These are phyloP conservation scores for Hyaloscypha hepaticicola DNA, from an alignment of 495 filamentous ascomycete genomes.

Conservation along the genomic window DNA sequence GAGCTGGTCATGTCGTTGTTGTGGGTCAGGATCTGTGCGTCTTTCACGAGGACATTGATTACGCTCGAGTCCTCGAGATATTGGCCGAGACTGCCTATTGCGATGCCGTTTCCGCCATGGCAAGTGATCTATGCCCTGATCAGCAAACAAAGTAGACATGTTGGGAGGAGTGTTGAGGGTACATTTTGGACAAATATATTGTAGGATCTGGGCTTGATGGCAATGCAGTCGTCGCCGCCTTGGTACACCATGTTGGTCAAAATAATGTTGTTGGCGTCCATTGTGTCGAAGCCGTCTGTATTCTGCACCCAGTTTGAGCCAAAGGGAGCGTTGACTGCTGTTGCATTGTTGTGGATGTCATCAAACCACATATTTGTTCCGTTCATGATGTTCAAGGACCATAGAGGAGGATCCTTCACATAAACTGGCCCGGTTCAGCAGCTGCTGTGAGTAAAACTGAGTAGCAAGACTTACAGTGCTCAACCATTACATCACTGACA, in stretches of 20 bases:
- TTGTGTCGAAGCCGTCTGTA: slow-evolving; percentile 59
- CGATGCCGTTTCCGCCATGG: slow-evolving; percentile 55
- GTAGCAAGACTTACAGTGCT: slow-evolving; percentile 39
- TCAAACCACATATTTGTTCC: slow-evolving; percentile 54
- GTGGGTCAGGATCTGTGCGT: slow-evolving; percentile 46
- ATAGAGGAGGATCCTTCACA: slow-evolving; percentile 53
- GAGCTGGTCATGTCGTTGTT: slow-evolving; percentile 50
- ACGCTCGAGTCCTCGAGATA: slow-evolving; percentile 56
- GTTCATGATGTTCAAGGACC: slow-evolving; percentile 60
- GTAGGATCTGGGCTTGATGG: slow-evolving; percentile 57
- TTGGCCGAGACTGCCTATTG: slow-evolving; percentile 56
- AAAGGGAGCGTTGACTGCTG: slow-evolving; percentile 48
- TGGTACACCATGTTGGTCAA: slow-evolving; percentile 58
- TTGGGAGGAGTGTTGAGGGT: neutral
- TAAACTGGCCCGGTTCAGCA: slow-evolving; percentile 34
- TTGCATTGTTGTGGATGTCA: slow-evolving; percentile 51
- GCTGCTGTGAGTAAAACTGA: neutral
- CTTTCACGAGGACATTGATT: slow-evolving; percentile 44
- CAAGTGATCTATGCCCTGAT: slow-evolving; percentile 38
- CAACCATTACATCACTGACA: slow-evolving; percentile 51
- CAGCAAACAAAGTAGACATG: neutral
- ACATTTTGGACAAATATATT: slow-evolving; percentile 52
- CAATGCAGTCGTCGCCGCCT: slow-evolving; percentile 58
- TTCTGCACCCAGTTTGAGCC: slow-evolving; percentile 59
- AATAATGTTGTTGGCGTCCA: slow-evolving; percentile 51